Evolutionary conservation across 495 filamentous ascomycete species (phyloP).

Genomic region (Bacidia gigantensis): DNA sequence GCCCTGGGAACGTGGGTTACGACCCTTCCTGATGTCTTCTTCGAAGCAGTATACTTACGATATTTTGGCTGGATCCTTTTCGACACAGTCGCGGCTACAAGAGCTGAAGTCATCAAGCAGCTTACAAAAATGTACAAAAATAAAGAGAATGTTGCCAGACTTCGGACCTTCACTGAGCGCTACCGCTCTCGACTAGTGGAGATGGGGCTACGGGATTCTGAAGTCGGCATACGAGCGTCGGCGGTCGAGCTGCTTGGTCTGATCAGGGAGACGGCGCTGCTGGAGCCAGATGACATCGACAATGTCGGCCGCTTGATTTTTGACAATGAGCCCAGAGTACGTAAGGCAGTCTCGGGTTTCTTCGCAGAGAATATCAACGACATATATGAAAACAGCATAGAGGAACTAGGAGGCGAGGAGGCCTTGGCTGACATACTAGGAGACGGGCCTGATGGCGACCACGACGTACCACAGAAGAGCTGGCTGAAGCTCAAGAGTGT

Average conservation of each 20-base stretch:
- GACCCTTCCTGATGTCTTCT: constrained; percentile 69
- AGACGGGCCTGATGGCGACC: constrained; percentile 52
- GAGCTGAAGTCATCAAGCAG: constrained; percentile 70
- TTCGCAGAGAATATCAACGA: constrained; percentile 78
- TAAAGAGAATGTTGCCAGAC: constrained; percentile 56
- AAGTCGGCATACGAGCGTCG: constrained; percentile 59
- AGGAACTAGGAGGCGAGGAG: constrained; percentile 75
- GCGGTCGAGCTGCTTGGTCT: constrained; percentile 69
- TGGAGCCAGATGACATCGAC: constrained; percentile 85
- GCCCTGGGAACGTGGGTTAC: constrained; percentile 80
- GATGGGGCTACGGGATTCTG: constrained; percentile 73
- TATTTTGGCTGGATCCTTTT: constrained; percentile 93
- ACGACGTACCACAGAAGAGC: constrained; percentile 53
- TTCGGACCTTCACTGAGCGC: constrained; percentile 79
- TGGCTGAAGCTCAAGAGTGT: constrained; percentile 91
- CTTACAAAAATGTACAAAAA: constrained; percentile 61
- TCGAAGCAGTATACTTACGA: constrained; percentile 72
- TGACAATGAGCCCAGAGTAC: constrained; percentile 67
- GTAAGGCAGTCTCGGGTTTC: constrained; percentile 78
- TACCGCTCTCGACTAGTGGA: constrained; percentile 83
- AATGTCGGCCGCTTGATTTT: constrained; percentile 72
- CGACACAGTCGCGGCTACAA: constrained; percentile 51
- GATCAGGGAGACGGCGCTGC: constrained; percentile 67
- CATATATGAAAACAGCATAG: constrained; percentile 60
- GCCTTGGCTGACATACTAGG: constrained; percentile 50